Percentiles rank a stretch among this genome's conserved stretches.
These are phyloP conservation scores for Cucurbita maxima DNA, from an alignment of 306 rosid genomes.

Conservation along the genomic window DNA sequence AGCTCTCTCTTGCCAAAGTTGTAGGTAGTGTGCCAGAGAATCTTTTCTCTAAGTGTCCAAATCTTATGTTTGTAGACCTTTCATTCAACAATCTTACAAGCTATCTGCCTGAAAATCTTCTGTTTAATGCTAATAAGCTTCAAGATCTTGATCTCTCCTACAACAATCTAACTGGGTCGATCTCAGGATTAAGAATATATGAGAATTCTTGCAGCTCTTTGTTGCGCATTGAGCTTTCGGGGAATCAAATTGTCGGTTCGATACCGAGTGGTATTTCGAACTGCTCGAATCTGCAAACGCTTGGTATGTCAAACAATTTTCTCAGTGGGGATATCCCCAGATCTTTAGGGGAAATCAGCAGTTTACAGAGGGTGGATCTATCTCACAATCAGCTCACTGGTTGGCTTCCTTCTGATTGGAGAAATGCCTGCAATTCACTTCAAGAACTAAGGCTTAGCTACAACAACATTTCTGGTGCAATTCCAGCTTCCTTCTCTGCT, in stretches of 20 bases:
- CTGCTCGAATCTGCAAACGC: constrained; percentile 48
- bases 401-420: constrained; percentile 78
- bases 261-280: constrained; percentile 56
- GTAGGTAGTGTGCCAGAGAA: constrained; percentile 52
- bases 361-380: constrained; percentile 57
- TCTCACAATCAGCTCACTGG: constrained; percentile 66
- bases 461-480: constrained; percentile 66
- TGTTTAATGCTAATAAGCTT: constrained; percentile 39
- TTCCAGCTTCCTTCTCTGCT: constrained; percentile 53
- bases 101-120: constrained; percentile 41
- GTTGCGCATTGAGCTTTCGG: constrained; percentile 54
- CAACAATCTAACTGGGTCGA: constrained; percentile 69
- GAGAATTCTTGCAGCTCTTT: constrained; percentile 40
- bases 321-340: constrained; percentile 62
- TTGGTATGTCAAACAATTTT: constrained; percentile 39
- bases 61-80: constrained; percentile 51
- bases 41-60: constrained; percentile 55
- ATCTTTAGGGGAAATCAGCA: constrained; percentile 46
- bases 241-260: constrained; percentile 43
- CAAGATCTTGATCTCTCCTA: constrained; percentile 62
- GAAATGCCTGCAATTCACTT: constrained; percentile 56
- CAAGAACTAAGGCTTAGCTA: constrained; percentile 47
- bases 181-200: constrained; percentile 40
- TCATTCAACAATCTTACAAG: constrained; percentile 69
- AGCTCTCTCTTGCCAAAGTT: constrained; percentile 49